Conservation (phyloP, 2,329 filamentous ascomycete genomes). For the Aspergillus aculeatus region DNA sequence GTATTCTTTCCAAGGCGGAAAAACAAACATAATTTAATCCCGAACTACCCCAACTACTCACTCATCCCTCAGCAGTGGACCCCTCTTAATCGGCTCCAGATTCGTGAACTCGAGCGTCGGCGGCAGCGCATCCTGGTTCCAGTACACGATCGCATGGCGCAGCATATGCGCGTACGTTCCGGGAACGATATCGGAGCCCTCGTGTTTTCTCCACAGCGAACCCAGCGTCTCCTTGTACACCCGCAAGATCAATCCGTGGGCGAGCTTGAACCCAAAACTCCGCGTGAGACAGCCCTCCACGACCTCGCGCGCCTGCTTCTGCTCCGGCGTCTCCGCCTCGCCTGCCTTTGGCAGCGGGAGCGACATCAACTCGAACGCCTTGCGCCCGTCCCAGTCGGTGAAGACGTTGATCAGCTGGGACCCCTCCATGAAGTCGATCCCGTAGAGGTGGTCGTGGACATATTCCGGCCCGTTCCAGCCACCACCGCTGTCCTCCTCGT, state of each 20-base stretch:
- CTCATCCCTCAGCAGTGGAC: background rate
- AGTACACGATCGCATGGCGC: slow-evolving; percentile 1
- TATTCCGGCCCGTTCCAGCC: slow-evolving; percentile 5
- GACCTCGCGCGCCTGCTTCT: slow-evolving; percentile 1
- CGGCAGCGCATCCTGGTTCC: slow-evolving; percentile 4
- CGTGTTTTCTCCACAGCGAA: slow-evolving; percentile 3
- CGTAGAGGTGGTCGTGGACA: slow-evolving; percentile 1
- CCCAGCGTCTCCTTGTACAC: slow-evolving; percentile 1
- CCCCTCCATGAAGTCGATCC: slow-evolving; percentile 5
- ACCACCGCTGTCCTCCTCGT: background rate
- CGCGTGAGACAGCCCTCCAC: slow-evolving; percentile 1
- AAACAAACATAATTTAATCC: too few relatives aligned
- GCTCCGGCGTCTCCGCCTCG: slow-evolving; percentile 3
- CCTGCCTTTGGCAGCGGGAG: background rate
- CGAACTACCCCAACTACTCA: background rate
- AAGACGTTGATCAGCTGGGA: slow-evolving; percentile 6
- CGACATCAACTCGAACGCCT: slow-evolving; percentile 8
- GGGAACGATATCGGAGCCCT: slow-evolving; percentile 1
- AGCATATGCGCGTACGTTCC: slow-evolving; percentile 7
- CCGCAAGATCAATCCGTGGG: slow-evolving; percentile 3
- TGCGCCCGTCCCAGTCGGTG: slow-evolving; percentile 2
- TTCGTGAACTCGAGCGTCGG: background rate
- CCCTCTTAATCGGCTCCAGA: background rate
- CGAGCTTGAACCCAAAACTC: slow-evolving; percentile 8
- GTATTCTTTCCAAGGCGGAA: too few relatives aligned